phyloP scores from a whole-genome alignment of 75 land plant genomes.

The Sequoia sempervirens region DNA sequence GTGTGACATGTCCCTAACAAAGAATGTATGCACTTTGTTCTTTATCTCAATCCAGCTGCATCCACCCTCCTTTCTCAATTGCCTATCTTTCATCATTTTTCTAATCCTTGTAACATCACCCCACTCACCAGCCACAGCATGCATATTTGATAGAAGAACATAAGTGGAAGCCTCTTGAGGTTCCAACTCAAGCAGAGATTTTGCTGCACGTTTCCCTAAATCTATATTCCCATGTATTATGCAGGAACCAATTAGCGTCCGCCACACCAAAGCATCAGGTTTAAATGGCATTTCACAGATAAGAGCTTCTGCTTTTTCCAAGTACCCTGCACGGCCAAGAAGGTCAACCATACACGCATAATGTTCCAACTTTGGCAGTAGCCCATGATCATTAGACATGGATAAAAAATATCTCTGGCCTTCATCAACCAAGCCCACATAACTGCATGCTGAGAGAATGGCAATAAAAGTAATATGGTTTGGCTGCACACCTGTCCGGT shows the following conservation, averaged over 20 bases:
- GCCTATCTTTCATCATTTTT: constrained; percentile 10
- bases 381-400: constrained; percentile 4
- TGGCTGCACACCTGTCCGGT: constrained; percentile 7
- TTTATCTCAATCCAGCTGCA: constrained; percentile 22
- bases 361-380: constrained; percentile 8
- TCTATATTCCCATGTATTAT: constrained; percentile 15
- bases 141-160: constrained; percentile 14
- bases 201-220: constrained; percentile 18
- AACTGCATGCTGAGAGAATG: constrained; percentile 10
- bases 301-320: constrained; percentile 12
- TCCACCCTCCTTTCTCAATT: constrained; percentile 6
- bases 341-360: constrained; percentile 23
- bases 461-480: constrained; percentile 14
- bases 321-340: constrained; percentile 20
- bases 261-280: constrained; percentile 13
- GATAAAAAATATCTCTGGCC: constrained; percentile 2
- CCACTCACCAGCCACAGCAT: constrained; percentile 18
- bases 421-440: constrained; percentile 13
- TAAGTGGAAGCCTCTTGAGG: constrained; percentile 3
- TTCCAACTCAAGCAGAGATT: constrained; percentile 18
- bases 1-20: constrained; percentile 4
- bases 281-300: constrained; percentile 18
- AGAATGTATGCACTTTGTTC: constrained; percentile 11
- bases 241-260: constrained; percentile 23
- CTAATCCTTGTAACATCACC: constrained; percentile 3